Conservation (phyloP, 2,329 filamentous ascomycete species). For the Thielaviopsis euricoi region DNA sequence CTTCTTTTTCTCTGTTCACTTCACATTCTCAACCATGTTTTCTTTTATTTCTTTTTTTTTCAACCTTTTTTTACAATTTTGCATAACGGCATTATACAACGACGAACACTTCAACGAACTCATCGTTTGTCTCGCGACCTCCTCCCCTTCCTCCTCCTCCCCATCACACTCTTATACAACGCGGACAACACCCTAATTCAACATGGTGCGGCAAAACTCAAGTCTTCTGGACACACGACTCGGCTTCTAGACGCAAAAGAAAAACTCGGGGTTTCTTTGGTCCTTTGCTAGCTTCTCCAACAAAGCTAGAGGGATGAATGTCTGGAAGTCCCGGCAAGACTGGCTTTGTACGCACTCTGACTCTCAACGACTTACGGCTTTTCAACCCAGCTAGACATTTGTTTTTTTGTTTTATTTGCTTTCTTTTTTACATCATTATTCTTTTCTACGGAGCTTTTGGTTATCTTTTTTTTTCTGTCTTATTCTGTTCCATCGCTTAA, state of each 20-base stretch:
- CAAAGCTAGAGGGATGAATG: constrained; percentile 2
- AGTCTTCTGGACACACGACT: not conserved
- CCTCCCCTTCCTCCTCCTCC: not conserved
- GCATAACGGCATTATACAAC: not conserved
- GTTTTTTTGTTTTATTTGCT: constrained; percentile 1
- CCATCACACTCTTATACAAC: not conserved
- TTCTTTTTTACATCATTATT: not conserved
- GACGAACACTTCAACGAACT: not conserved
- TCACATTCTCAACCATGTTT: constrained; percentile 7
- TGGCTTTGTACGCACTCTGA: constrained; percentile 1
- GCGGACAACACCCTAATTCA: constrained; percentile 6
- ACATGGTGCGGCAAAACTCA: constrained; percentile 5
- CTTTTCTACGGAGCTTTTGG: constrained; percentile 2
- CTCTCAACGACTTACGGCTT: constrained; percentile 12
- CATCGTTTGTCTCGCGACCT: not conserved
- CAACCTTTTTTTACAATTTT: not conserved
- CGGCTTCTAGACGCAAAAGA: not conserved
- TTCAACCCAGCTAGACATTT: constrained; percentile 11
- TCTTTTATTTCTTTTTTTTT: not conserved
- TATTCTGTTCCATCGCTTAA: constrained; percentile 1
- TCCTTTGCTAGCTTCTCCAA: constrained; percentile 7
- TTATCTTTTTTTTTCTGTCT: not conserved
- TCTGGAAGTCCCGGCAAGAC: not conserved
- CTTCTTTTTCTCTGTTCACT: not conserved
- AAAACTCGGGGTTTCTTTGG: not conserved